Evolutionary conservation across 257 asterid species (phyloP), one percentile per base, ranked within the genome.

Genomic region (Nicotiana otophora): DNA sequence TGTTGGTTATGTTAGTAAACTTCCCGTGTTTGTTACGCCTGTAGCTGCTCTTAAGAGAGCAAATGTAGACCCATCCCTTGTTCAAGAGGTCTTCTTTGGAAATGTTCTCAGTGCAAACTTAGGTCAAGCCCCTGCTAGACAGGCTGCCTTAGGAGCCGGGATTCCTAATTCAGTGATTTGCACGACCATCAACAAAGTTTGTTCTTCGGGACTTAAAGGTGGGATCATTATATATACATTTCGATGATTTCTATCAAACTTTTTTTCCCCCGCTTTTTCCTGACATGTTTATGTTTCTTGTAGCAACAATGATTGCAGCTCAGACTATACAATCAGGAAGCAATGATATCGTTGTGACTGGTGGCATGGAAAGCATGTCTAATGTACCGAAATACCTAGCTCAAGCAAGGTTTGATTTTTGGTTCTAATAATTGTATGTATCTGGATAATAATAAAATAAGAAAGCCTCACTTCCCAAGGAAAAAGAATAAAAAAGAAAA

Each of bases 81-180:
- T 94, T 61, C 97, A 96, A 88, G 99, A 96, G 89, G 94, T 96
- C 62, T 96, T 93, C 92, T 93, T 94, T 55, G 99, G 99, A 67
- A 96, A 96, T 85, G 98, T 96, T 84, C 96, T 96, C 31, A 89
- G 96, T 83, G 97, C 98, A n/a, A 96, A 96, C 89, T 91, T 96
- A 90, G 99, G 99, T 83, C 99, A 94, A 90, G 99, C 99, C 84
- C 99, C 99, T 17, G 99, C 99, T n/a, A 90, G 98, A 87, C 99
- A 96, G 86, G 98, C 97, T 83, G 98, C 98, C 65, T 86, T 96
- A 77, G 98, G 98, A 85, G 99, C 98, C 14, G 98, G 98, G 26
- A 79, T 96, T 82, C 99, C 98, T 20, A 74, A 90, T 81, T 89
- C 98, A 5, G 99, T 92, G n/a, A 81, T 90, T 88, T 96, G 99